phyloP scores from a whole-genome alignment of 164 flowering plant species.

The Taxillus chinensis region DNA sequence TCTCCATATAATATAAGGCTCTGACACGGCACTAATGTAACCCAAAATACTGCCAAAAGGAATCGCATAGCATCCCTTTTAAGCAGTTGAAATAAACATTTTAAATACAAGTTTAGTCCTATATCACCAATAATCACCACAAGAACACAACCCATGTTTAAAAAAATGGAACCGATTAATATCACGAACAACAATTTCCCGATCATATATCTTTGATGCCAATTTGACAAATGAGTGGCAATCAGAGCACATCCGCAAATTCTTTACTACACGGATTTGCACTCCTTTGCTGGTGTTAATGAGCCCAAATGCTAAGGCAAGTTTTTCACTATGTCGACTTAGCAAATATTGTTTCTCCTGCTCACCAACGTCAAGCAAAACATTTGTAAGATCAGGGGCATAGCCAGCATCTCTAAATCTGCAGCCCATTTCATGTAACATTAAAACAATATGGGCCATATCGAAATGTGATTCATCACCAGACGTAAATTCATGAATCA shows the following conservation, averaged over 20 bases:
- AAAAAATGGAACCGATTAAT: conserved; percentile 46
- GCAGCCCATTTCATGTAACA: conserved; percentile 35
- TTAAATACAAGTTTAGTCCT: not conserved
- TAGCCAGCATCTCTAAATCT: conserved; percentile 32
- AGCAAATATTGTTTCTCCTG: conserved; percentile 42
- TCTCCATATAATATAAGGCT: too few relatives aligned
- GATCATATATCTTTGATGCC: conserved; percentile 27
- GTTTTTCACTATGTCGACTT: conserved; percentile 47
- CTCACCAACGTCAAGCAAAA: conserved; percentile 46
- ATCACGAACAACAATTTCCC: conserved; percentile 47
- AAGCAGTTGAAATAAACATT: too few relatives aligned
- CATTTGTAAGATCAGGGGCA: conserved; percentile 34
- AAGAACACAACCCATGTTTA: conserved; percentile 45
- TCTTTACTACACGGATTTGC: conserved; percentile 46
- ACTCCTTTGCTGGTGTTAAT: conserved; percentile 23
- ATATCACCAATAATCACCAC: conserved; percentile 48
- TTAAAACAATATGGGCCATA: conserved; percentile 15
- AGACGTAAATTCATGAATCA: conserved; percentile 44
- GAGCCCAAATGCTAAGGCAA: conserved; percentile 51
- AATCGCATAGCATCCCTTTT: not conserved
- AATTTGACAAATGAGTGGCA: conserved; percentile 50
- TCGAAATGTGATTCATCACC: conserved; percentile 40
- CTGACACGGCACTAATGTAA: too few relatives aligned
- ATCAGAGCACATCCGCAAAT: conserved; percentile 51
- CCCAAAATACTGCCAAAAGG: not conserved